Evolutionary conservation across 2,329 filamentous ascomycete genomes (phyloP).

Genomic region (Colletotrichum simmondsii): DNA sequence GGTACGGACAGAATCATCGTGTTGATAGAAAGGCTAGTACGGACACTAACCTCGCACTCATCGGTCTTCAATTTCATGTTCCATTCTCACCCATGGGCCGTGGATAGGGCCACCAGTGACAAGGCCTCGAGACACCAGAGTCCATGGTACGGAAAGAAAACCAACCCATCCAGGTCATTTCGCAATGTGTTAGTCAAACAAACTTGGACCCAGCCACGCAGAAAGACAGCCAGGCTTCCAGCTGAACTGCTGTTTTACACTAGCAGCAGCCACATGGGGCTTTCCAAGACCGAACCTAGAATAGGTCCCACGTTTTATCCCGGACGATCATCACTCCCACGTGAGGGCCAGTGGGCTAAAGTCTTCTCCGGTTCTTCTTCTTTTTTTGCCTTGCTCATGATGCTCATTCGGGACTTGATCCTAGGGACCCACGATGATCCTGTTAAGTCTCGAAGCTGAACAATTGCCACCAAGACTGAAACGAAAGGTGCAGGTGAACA

Average conservation of each 20-base stretch:
- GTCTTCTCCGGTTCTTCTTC: not conserved
- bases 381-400: not conserved
- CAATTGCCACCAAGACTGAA: not conserved
- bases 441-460: not conserved
- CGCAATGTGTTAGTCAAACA: not conserved
- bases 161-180: not conserved
- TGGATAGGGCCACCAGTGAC: not conserved
- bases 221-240: not conserved
- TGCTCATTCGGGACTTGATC: not conserved
- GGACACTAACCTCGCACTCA: not conserved
- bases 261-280: not conserved
- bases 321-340: constrained; percentile 14
- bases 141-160: not conserved
- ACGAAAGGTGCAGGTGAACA: not conserved
- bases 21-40: not conserved
- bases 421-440: not conserved
- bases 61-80: not conserved
- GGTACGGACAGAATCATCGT: not conserved
- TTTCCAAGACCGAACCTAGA: not conserved
- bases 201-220: not conserved
- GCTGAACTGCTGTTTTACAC: not conserved
- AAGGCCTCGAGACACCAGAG: not conserved
- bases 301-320: constrained; percentile 26
- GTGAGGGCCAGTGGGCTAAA: constrained; percentile 10
- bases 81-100: no score